These are phyloP conservation scores for Plasmodium ovale DNA, from an alignment of 169 alveolate species.

Conservation along the genomic window DNA sequence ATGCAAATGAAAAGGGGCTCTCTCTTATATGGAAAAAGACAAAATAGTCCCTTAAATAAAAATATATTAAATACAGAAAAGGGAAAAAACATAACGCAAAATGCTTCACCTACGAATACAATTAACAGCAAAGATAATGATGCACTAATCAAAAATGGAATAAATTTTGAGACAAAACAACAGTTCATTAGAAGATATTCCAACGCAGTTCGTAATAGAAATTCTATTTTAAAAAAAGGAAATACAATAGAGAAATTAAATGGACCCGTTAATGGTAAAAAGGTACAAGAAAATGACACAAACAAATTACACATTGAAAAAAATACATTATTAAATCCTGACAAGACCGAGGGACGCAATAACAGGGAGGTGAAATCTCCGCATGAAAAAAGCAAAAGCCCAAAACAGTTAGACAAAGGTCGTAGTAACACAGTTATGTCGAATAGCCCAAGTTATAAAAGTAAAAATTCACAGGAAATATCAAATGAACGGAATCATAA, in stretches of 20 bases:
- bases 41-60: slow-evolving; percentile 12
- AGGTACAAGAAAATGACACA: neutral
- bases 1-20: neutral
- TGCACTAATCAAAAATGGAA: neutral
- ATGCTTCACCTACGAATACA: neutral
- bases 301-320: neutral
- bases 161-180: slow-evolving; percentile 20
- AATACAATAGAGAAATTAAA: neutral
- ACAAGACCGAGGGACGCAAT: no score
- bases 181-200: slow-evolving; percentile 40
- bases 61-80: slow-evolving; percentile 16
- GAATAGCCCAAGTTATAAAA: neutral
- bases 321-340: neutral
- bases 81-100: neutral
- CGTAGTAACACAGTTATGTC: neutral
- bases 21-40: neutral
- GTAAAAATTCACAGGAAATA: neutral
- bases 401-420: neutral
- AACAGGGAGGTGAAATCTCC: neutral
- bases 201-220: slow-evolving; percentile 14
- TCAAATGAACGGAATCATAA: neutral
- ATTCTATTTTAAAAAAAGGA: slow-evolving; percentile 1
- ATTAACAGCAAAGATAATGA: neutral
- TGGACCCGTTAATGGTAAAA: neutral
- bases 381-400: neutral